Percentiles rank a stretch among this genome's conserved stretches.
phyloP scores from a whole-genome alignment of 352 stramenopile genomes.

The Globisporangium paddicum region DNA sequence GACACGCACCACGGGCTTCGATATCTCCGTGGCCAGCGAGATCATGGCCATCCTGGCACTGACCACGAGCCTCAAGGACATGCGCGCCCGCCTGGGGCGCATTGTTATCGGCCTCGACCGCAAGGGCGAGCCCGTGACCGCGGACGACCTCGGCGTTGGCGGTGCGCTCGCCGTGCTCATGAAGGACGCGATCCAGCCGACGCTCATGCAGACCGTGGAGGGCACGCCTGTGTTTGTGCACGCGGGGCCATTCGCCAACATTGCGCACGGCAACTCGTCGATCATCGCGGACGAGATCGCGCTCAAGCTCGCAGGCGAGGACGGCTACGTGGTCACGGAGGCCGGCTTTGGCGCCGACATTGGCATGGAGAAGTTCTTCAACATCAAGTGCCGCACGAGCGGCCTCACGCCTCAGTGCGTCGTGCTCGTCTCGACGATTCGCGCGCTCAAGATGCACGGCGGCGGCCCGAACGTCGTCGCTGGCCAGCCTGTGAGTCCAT shows the following conservation, averaged over 20 bases:
- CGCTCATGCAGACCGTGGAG: slow-evolving; percentile 98
- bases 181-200: slow-evolving; percentile 97
- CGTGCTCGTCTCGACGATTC: slow-evolving; percentile 97
- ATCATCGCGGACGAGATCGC: slow-evolving; percentile 97
- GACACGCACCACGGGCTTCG: slow-evolving; percentile 62
- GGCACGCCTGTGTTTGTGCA: slow-evolving; percentile 97
- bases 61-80: slow-evolving; percentile 91
- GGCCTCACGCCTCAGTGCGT: slow-evolving; percentile 95
- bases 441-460: slow-evolving; percentile 99
- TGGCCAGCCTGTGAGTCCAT: slow-evolving; percentile 82
- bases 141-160: slow-evolving; percentile 95
- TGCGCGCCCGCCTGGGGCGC: slow-evolving; percentile 90
- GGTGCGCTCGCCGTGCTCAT: slow-evolving; percentile 97
- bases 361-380: slow-evolving; percentile 98
- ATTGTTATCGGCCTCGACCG: slow-evolving; percentile 93
- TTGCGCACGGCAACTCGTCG: slow-evolving; percentile 96
- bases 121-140: slow-evolving; percentile 88
- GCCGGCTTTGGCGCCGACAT: slow-evolving; percentile 98
- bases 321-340: slow-evolving; percentile 97
- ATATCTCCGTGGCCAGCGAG: slow-evolving; percentile 95
- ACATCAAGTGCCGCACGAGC: slow-evolving; percentile 98
- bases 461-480: slow-evolving; percentile 94
- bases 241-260: slow-evolving; percentile 97
- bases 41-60: slow-evolving; percentile 98
- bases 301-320: slow-evolving; percentile 91